Evolutionary conservation across 805 yeast species (phyloP), one percentile per base, ranked within the genome.

Genomic region (Hanseniaspora lindneri): DNA sequence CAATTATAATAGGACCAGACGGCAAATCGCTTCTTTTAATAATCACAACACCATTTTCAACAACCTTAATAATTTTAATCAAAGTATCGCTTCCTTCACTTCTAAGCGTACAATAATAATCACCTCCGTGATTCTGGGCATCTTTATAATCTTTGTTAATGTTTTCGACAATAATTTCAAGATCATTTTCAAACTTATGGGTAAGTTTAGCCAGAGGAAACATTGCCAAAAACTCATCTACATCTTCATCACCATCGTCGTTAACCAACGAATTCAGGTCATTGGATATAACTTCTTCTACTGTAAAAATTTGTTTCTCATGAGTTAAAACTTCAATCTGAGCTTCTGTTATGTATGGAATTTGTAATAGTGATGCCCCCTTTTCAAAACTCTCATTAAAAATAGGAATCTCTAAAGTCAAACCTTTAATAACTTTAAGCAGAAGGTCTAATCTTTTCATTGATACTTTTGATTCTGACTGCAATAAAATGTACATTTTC

Each of bases 171-270:
- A 7, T 24, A 4, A 37, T n/a, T 37, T 37, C 21, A 8, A 24
- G 11, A 24, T 63, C 14, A n/a, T 37, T 30, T 14, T 37, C 20
- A 24, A 37, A n/a, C 6, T 14, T 24, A 24, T 37, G 16, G n/a
- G 24, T 64, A 7, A 67, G 60, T 63, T 82, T 85, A 2, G 66
- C 58, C 42, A 59, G 64, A 4, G 94, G 88, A 58, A 68, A 84
- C 37, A 57, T 62, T n/a, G 76, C 73, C 4, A 85, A 67, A 10
- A 69, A 71, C 2, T 81, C 89, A 2, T 63, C 61, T 35, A 80
- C 59, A 54, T 80, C 83, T 46, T 75, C 83, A 43, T 80, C 77
- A 39, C 79, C 94, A 54, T 87, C 95, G 58, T 88, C 96, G 55
- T 85, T 71, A 6, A 73, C 71, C 3, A 83, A 58, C 0, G n/a